phyloP scores from a whole-genome alignment of 1,284 basidiomycete species.

The Coniferiporia weirii region DNA sequence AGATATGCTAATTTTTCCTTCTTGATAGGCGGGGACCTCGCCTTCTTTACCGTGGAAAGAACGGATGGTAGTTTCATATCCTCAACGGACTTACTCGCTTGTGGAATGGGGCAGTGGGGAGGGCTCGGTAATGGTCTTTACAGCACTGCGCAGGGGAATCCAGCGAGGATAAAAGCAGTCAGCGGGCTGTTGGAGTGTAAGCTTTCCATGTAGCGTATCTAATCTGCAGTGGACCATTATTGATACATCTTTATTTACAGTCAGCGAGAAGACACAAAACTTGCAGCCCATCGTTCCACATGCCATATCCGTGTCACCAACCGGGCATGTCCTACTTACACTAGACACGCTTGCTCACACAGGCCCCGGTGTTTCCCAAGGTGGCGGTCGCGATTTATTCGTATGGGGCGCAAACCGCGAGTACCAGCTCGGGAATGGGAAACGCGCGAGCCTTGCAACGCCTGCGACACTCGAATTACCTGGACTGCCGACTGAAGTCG shows the following conservation, averaged over 20 bases:
- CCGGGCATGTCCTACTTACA: slow-evolving; percentile 74
- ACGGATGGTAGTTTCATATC: slow-evolving; percentile 34
- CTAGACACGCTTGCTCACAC: slow-evolving; percentile 58
- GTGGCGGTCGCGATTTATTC: slow-evolving; percentile 55
- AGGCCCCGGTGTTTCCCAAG: slow-evolving; percentile 31
- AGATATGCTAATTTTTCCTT: slow-evolving; percentile 1
- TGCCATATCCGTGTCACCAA: slow-evolving; percentile 67
- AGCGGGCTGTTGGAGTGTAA: slow-evolving; percentile 83
- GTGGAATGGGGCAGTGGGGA: slow-evolving; percentile 83
- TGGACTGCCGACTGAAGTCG: slow-evolving; percentile 20
- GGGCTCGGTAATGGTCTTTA: slow-evolving; percentile 81
- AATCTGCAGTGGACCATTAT: background rate
- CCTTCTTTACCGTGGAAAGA: slow-evolving; percentile 74
- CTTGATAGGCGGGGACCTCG: slow-evolving; percentile 64
- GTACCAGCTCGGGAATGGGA: slow-evolving; percentile 84
- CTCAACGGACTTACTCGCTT: slow-evolving; percentile 71
- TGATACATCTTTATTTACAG: slow-evolving; percentile 34
- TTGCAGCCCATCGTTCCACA: slow-evolving; percentile 69
- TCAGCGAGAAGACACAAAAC: slow-evolving; percentile 57
- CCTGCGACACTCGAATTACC: slow-evolving; percentile 54
- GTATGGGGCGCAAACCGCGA: slow-evolving; percentile 69
- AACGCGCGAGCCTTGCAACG: slow-evolving; percentile 65
- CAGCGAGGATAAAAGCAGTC: slow-evolving; percentile 73
- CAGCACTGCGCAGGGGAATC: slow-evolving; percentile 69
- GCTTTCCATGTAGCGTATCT: slow-evolving; percentile 23